These are phyloP conservation scores for Naganishia vishniacii DNA, from an alignment of 768 basidiomycete genomes.

Conservation along the genomic window DNA sequence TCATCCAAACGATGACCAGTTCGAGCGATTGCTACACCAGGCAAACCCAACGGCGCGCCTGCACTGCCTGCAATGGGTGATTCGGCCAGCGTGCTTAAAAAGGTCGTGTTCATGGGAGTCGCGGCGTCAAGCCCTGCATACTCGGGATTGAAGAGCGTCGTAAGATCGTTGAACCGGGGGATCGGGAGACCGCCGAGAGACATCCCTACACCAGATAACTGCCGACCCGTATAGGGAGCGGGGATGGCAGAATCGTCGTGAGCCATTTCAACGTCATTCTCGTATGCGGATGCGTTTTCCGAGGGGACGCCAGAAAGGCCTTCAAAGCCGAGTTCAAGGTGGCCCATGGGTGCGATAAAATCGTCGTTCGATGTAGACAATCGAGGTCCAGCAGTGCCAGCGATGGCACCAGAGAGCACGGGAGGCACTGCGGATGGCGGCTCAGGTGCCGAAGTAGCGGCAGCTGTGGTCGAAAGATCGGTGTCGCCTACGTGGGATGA, in stretches of 20 bases:
- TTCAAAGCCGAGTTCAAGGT: no score
- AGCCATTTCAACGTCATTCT: no score
- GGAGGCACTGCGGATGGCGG: background rate
- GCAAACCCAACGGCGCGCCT: background rate
- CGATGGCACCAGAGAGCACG: background rate
- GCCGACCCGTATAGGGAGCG: conserved; percentile 21
- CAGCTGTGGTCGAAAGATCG: background rate
- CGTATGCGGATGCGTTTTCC: no score
- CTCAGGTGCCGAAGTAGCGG: background rate
- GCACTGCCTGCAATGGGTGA: background rate
- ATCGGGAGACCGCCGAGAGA: conserved; percentile 22
- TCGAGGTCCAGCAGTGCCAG: background rate
- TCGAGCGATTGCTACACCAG: background rate
- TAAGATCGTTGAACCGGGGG: conserved; percentile 16
- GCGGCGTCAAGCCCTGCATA: conserved; percentile 33
- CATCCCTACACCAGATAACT: conserved; percentile 21
- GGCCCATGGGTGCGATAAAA: no score
- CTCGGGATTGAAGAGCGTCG: conserved; percentile 27
- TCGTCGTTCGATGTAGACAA: no score
- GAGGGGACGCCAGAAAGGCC: no score
- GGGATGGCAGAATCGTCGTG: background rate
- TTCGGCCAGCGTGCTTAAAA: conserved; percentile 48
- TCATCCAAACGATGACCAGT: conserved; percentile 1
- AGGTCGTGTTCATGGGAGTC: conserved; percentile 50
- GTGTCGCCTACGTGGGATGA: conserved; percentile 11